Conservation (phyloP, 1,139 yeast species). For the Pneumocystis jirovecii region DNA sequence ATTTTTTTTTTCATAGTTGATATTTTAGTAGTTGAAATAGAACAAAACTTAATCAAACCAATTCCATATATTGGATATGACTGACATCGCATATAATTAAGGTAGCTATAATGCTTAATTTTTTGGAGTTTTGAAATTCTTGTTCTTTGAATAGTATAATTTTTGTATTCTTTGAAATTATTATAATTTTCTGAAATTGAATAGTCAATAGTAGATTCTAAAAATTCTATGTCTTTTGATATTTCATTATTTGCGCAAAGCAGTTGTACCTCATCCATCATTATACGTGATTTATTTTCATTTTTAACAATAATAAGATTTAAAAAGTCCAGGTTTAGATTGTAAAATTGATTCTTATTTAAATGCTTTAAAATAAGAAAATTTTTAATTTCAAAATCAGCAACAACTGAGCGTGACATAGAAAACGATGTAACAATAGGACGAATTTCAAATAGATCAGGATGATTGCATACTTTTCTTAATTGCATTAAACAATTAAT, state of each 20-base stretch:
- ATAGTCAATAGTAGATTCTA: constrained; percentile 2
- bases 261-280: constrained; percentile 12
- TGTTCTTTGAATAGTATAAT: constrained; percentile 33
- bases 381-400: constrained; percentile 35
- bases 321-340: constrained; percentile 40
- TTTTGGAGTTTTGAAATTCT: constrained; percentile 38
- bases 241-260: constrained; percentile 32
- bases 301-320: constrained; percentile 44
- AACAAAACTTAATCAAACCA: constrained; percentile 23
- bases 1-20: background rate
- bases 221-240: constrained; percentile 12
- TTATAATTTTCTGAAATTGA: constrained; percentile 27
- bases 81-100: constrained; percentile 49
- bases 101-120: constrained; percentile 43
- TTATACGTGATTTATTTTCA: constrained; percentile 24
- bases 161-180: constrained; percentile 45
- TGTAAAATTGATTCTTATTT: constrained; percentile 20
- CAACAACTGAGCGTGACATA: constrained; percentile 46
- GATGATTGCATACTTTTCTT: constrained; percentile 94
- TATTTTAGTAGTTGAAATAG: background rate
- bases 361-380: constrained; percentile 32
- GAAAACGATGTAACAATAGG: constrained; percentile 88
- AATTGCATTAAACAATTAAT: constrained; percentile 96
- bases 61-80: constrained; percentile 45
- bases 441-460: constrained; percentile 88